A percentile compares a stretch with the other conserved stretches of the same genome.
Conservation (phyloP, 148 eudicot species). For the Selenicereus undatus region DNA sequence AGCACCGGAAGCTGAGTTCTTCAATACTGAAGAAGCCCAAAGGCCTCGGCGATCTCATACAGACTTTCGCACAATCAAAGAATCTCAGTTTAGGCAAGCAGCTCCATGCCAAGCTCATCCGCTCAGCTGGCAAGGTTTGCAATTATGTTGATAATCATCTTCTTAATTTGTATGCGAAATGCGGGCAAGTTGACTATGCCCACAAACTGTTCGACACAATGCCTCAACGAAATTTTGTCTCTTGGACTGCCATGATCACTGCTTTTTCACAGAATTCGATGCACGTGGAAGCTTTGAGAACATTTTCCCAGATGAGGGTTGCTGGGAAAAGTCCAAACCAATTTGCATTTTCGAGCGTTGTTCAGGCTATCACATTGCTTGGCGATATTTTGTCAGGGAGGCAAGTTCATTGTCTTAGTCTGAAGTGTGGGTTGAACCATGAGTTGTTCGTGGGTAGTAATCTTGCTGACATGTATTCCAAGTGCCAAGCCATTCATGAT, state of each 20-base stretch:
- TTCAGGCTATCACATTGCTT: slow-evolving; percentile 31
- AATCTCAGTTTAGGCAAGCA: slow-evolving; percentile 37
- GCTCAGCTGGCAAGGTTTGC: slow-evolving; percentile 14
- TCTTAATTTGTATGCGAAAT: slow-evolving; percentile 30
- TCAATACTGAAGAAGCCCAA: slow-evolving; percentile 21
- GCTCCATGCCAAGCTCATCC: slow-evolving; percentile 38
- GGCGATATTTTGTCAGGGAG: slow-evolving; percentile 29
- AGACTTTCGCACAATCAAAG: slow-evolving; percentile 29
- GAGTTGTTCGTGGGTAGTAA: slow-evolving; percentile 49
- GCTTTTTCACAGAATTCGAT: slow-evolving; percentile 32
- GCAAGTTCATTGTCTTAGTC: slow-evolving; percentile 41
- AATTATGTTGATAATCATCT: slow-evolving; percentile 36
- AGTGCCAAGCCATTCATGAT: slow-evolving; percentile 34
- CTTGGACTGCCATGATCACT: slow-evolving; percentile 45
- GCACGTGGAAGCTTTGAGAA: slow-evolving; percentile 19
- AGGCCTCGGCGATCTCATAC: slow-evolving; percentile 23
- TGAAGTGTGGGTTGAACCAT: slow-evolving; percentile 36
- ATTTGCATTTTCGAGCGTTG: slow-evolving; percentile 40
- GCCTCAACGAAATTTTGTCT: slow-evolving; percentile 41
- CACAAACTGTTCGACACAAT: slow-evolving; percentile 40
- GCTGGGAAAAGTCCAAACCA: slow-evolving; percentile 34
- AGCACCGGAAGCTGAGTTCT: slow-evolving; percentile 7
- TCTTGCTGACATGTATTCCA: slow-evolving; percentile 56
- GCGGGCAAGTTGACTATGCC: slow-evolving; percentile 38
- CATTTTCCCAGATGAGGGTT: slow-evolving; percentile 31